These are phyloP conservation scores for Stylonectria norvegica DNA, from an alignment of 2,329 filamentous ascomycete genomes.

Conservation along the genomic window DNA sequence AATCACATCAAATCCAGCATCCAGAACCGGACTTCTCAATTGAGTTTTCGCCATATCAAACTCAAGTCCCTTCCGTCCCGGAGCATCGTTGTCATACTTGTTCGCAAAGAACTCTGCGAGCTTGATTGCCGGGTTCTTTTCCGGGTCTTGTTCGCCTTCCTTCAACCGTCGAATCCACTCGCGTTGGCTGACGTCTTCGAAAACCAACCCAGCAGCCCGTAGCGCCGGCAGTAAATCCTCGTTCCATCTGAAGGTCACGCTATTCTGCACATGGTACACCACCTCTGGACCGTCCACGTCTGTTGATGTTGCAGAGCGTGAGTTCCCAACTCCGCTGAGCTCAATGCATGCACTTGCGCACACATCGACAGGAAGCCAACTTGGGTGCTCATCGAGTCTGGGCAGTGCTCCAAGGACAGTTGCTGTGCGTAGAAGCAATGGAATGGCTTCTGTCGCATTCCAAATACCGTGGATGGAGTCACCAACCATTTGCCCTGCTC, in stretches of 20 bases:
- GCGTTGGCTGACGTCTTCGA: constrained; percentile 40
- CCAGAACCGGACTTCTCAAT: neutral
- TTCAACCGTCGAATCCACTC: constrained; percentile 45
- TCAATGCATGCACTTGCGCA: neutral
- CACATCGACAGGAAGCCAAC: constrained; percentile 42
- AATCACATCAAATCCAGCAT: neutral
- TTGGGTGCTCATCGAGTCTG: constrained; percentile 40
- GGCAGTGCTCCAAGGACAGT: constrained; percentile 46
- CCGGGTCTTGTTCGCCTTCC: constrained; percentile 41
- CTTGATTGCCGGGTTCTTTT: constrained; percentile 50
- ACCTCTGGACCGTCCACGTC: constrained; percentile 31
- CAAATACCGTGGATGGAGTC: constrained; percentile 46
- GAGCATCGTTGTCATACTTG: constrained; percentile 17
- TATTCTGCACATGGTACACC: neutral
- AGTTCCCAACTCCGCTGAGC: neutral
- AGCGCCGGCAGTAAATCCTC: constrained; percentile 49
- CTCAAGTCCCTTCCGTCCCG: neutral
- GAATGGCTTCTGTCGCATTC: constrained; percentile 51
- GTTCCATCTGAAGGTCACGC: constrained; percentile 45
- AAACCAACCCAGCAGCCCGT: constrained; percentile 39
- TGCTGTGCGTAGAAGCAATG: constrained; percentile 49
- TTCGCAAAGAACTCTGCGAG: constrained; percentile 49
- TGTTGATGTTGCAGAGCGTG: constrained; percentile 30
- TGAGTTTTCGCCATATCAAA: neutral
- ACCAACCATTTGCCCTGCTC: constrained; percentile 50